phyloP scores from a whole-genome alignment of 1,139 yeast genomes.

The Scheffersomyces illinoinensis region DNA sequence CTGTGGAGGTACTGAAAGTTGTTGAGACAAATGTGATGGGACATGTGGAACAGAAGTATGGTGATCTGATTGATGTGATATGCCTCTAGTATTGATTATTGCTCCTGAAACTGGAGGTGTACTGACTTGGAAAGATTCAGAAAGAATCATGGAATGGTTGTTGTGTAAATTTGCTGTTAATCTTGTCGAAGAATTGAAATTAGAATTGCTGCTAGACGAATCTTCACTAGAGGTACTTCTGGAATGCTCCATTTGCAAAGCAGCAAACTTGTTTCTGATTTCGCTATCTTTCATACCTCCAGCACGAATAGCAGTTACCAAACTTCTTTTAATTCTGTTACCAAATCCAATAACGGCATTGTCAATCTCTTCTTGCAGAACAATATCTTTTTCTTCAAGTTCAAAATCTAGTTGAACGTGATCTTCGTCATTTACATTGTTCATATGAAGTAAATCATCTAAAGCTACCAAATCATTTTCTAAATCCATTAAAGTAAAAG shows the following conservation, averaged over 20 bases:
- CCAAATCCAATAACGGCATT: slow-evolving; percentile 83
- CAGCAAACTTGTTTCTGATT: slow-evolving; percentile 24
- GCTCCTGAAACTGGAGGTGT: slow-evolving; percentile 9
- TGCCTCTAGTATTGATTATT: neutral
- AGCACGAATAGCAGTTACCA: slow-evolving; percentile 52
- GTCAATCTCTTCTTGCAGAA: slow-evolving; percentile 68
- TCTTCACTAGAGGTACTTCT: slow-evolving; percentile 38
- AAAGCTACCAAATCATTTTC: slow-evolving; percentile 42
- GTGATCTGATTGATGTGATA: neutral
- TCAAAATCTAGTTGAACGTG: slow-evolving; percentile 13
- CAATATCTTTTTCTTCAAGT: slow-evolving; percentile 29
- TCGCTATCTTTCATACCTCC: slow-evolving; percentile 34
- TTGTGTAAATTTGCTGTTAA: slow-evolving; percentile 13
- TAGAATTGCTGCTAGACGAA: slow-evolving; percentile 20
- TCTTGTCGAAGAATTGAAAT: slow-evolving; percentile 12
- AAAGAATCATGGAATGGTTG: slow-evolving; percentile 35
- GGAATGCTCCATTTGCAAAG: slow-evolving; percentile 27
- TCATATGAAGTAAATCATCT: slow-evolving; percentile 39
- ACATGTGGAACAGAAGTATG: slow-evolving; percentile 13
- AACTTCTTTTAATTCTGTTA: slow-evolving; percentile 58
- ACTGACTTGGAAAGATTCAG: slow-evolving; percentile 26
- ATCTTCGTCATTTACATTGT: slow-evolving; percentile 14
- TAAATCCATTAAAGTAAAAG: slow-evolving; percentile 69
- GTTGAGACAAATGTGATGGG: slow-evolving; percentile 19
- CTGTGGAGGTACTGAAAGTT: slow-evolving; percentile 4